phyloP scores from a whole-genome alignment of 2,329 filamentous ascomycete species.

The Ophiostoma himal-ulmi region DNA sequence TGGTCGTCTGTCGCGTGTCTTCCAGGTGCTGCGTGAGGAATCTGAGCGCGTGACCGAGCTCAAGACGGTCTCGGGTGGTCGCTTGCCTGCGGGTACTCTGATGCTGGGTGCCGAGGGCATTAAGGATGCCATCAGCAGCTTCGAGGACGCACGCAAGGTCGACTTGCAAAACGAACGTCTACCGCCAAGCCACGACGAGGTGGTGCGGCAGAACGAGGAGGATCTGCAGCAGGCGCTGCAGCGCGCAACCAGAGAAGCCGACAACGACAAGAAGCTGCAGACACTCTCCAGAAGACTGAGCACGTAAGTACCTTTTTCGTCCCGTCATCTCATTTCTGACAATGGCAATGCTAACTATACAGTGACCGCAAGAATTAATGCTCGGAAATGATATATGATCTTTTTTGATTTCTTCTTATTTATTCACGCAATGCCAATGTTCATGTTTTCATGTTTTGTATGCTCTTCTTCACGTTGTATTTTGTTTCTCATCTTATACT shows the following conservation, averaged over 20 bases:
- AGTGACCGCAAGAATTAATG: slow-evolving; percentile 26
- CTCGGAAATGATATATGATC: slow-evolving; percentile 10
- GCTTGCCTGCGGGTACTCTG: slow-evolving; percentile 87
- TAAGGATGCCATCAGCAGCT: slow-evolving; percentile 95
- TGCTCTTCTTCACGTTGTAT: background rate
- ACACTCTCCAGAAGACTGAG: slow-evolving; percentile 85
- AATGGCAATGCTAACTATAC: background rate
- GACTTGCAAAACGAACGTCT: slow-evolving; percentile 94
- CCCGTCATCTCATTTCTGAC: background rate
- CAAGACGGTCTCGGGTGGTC: slow-evolving; percentile 90
- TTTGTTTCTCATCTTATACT: background rate
- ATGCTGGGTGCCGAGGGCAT: slow-evolving; percentile 98
- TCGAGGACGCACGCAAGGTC: slow-evolving; percentile 94
- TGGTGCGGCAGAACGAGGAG: slow-evolving; percentile 73
- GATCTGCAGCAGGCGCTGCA: slow-evolving; percentile 77
- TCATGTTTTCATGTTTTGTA: background rate
- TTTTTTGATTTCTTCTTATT: slow-evolving; percentile 5
- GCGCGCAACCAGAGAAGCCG: slow-evolving; percentile 79
- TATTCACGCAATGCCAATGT: background rate
- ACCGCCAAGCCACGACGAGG: slow-evolving; percentile 88
- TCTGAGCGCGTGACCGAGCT: slow-evolving; percentile 94
- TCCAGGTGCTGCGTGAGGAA: slow-evolving; percentile 96
- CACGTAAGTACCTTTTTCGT: slow-evolving; percentile 64
- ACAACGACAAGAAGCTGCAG: slow-evolving; percentile 83
- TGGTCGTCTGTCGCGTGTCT: slow-evolving; percentile 90